phyloP scores from a whole-genome alignment of 23 red algal genomes.

The Pyropia haitanensis region DNA sequence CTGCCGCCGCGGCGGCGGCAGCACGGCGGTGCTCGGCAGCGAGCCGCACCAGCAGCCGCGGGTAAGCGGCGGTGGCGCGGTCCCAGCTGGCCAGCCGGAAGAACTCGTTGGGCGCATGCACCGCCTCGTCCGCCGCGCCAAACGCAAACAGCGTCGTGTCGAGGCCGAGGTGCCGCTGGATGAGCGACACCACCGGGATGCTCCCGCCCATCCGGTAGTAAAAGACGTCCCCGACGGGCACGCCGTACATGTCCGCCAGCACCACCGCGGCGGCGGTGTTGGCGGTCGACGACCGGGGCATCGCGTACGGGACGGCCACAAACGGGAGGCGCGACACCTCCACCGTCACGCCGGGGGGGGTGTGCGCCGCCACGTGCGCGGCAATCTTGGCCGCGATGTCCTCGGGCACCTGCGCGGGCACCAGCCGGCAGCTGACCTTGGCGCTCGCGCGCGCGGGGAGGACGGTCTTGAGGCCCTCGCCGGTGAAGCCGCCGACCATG shows the following conservation, averaged over 20 bases:
- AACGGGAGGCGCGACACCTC: conserved; percentile 16
- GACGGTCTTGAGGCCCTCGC: conserved; percentile 74
- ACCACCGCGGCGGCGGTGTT: conserved; percentile 27
- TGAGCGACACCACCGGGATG: conserved; percentile 34
- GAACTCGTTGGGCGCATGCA: conserved; percentile 72
- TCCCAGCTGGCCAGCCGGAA: conserved; percentile 29
- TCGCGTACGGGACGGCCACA: conserved; percentile 26
- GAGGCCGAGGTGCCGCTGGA: conserved; percentile 27
- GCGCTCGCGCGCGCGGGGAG: conserved; percentile 56
- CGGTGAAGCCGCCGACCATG: conserved; percentile 69
- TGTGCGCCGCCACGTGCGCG: conserved; percentile 22
- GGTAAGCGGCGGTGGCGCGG: conserved; percentile 41
- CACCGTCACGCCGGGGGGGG: conserved; percentile 19
- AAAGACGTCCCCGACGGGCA: conserved; percentile 10
- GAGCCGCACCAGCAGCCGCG: conserved; percentile 28
- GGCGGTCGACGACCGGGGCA: conserved; percentile 8
- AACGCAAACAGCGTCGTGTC: conserved; percentile 66
- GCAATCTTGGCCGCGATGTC: conserved; percentile 8
- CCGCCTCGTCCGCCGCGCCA: conserved; percentile 46
- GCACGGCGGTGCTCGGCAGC: conserved; percentile 8
- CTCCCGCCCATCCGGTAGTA: conserved; percentile 50
- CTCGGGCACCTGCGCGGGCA: conserved; percentile 33
- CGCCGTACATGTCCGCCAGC: conserved; percentile 34
- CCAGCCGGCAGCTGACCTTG: conserved; percentile 44
- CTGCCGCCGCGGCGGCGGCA: not conserved